Conservation (phyloP, 495 filamentous ascomycete genomes). For the Aspergillus bertholletiae region DNA sequence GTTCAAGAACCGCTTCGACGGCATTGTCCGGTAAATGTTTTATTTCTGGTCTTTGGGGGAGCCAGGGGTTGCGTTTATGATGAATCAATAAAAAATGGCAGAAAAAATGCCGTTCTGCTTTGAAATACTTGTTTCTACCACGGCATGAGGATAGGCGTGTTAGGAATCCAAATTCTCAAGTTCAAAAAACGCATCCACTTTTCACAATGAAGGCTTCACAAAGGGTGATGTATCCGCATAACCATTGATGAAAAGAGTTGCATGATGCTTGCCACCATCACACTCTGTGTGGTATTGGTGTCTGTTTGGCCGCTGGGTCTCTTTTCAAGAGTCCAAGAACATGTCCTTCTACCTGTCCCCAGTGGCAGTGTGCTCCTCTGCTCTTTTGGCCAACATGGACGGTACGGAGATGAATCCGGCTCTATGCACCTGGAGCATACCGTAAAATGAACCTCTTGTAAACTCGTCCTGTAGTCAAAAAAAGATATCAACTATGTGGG, state of each 20-base stretch:
- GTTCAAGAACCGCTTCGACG: conserved; percentile 99
- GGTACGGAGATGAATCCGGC: conserved; percentile 1
- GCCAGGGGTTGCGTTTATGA: conserved; percentile 36
- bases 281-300: conserved; percentile 2
- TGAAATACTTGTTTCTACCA: conserved; percentile 33
- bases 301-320: conserved; percentile 2
- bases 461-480: neutral
- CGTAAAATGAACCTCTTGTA: neutral
- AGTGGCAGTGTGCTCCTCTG: neutral
- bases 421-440: neutral
- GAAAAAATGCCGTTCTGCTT: conserved; percentile 22
- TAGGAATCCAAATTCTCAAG: conserved; percentile 41
- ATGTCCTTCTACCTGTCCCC: neutral
- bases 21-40: conserved; percentile 79
- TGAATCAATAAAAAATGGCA: conserved; percentile 31
- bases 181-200: conserved; percentile 37
- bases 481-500: neutral
- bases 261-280: conserved; percentile 15
- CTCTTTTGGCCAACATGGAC: neutral
- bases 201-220: conserved; percentile 51
- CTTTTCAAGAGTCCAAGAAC: neutral
- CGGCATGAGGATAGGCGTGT: conserved; percentile 44
- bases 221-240: conserved; percentile 47
- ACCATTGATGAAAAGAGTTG: conserved; percentile 45
- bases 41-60: conserved; percentile 12